Conservation (phyloP, 2,329 filamentous ascomycete species). For the Botryotinia convoluta region DNA sequence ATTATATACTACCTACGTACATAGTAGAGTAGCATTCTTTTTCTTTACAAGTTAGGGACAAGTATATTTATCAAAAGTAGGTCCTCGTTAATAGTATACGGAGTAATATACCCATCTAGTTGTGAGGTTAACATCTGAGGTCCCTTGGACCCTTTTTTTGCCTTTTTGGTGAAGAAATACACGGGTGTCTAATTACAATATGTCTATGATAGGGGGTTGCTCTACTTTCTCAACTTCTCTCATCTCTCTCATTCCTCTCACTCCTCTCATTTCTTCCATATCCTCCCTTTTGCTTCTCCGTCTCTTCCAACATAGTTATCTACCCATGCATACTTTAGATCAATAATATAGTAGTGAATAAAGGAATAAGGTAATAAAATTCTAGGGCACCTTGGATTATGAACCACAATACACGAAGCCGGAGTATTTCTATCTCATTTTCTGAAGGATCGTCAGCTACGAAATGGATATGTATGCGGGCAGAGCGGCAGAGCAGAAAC, state of each 20-base stretch:
- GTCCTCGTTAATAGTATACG: neutral
- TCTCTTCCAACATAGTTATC: neutral
- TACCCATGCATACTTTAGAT: neutral
- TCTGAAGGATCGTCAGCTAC: constrained; percentile 11
- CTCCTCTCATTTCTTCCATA: neutral
- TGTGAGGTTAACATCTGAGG: neutral
- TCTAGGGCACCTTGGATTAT: neutral
- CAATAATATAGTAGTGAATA: neutral
- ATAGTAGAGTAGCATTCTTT: neutral
- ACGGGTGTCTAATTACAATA: constrained; percentile 4
- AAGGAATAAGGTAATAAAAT: neutral
- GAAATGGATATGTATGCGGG: constrained; percentile 9
- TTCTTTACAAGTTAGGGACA: neutral
- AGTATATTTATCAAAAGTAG: neutral
- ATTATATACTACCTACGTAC: neutral
- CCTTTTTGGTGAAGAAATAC: neutral
- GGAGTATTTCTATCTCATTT: constrained; percentile 5
- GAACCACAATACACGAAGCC: neutral
- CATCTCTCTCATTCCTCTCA: neutral
- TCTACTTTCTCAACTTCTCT: neutral
- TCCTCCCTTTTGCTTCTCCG: neutral
- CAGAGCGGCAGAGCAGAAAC: constrained; percentile 16
- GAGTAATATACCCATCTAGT: too few relatives aligned
- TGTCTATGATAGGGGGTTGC: constrained; percentile 10
- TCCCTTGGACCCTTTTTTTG: neutral